Conservation (phyloP, 2,329 filamentous ascomycete species). For the Pleurostoma richardsiae region DNA sequence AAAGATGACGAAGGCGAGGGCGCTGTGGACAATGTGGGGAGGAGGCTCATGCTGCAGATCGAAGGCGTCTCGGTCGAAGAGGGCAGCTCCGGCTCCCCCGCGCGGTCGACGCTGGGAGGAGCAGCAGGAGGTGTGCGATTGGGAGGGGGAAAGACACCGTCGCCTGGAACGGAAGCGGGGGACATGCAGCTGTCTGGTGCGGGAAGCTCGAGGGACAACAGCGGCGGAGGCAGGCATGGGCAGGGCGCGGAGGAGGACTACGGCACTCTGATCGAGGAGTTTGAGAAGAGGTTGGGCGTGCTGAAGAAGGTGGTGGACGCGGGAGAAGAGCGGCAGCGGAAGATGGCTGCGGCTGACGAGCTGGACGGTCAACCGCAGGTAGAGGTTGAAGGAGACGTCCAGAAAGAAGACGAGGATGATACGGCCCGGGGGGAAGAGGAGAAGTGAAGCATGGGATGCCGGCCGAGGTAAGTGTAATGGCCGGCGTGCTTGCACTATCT, state of each 20-base stretch:
- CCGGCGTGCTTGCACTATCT: too few species aligned
- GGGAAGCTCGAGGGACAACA: constrained; percentile 5
- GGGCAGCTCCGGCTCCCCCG: not conserved
- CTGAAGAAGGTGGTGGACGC: constrained; percentile 49
- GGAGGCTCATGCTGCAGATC: constrained; percentile 53
- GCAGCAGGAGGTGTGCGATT: not conserved
- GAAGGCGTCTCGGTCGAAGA: constrained; percentile 45
- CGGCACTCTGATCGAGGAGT: constrained; percentile 46
- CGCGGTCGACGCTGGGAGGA: not conserved
- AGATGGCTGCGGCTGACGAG: constrained; percentile 14
- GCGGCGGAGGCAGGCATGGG: constrained; percentile 22
- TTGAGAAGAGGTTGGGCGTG: constrained; percentile 51
- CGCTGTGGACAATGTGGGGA: constrained; percentile 6
- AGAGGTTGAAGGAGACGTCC: not conserved
- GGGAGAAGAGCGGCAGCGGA: constrained; percentile 36
- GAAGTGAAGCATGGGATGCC: not conserved
- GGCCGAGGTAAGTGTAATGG: not conserved
- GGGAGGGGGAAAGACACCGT: not conserved
- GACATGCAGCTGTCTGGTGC: constrained; percentile 18
- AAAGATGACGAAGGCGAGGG: constrained; percentile 16
- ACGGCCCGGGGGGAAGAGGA: not conserved
- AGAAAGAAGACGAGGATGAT: not conserved
- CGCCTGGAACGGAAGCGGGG: not conserved
- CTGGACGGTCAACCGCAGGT: constrained; percentile 6
- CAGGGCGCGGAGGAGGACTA: constrained; percentile 37